A percentile compares a stretch with the other conserved stretches of the same genome.
phyloP scores from a whole-genome alignment of 148 eudicot genomes.

The Persicaria maculosa region DNA sequence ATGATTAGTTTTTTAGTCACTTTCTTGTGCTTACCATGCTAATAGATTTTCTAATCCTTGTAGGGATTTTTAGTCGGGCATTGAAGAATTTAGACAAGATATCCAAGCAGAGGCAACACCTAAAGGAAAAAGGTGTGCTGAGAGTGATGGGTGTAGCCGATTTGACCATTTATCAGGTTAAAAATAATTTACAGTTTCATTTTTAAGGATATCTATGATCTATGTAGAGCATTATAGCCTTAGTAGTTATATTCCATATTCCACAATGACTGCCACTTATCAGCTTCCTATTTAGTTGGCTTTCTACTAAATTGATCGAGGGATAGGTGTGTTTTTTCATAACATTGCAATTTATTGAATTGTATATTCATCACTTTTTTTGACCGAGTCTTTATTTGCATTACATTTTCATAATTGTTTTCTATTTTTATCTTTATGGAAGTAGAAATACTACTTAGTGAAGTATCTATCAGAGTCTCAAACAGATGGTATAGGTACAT shows the following conservation, averaged over 20 bases:
- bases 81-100: no score
- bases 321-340: background rate
- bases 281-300: conserved; percentile 2
- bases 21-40: no score
- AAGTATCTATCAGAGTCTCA: conserved; percentile 58
- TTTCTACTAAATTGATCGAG: conserved; percentile 2
- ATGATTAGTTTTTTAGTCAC: no score
- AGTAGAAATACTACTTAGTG: conserved; percentile 53
- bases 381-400: background rate
- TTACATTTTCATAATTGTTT: background rate
- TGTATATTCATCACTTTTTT: background rate
- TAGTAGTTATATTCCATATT: background rate
- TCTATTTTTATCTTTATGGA: conserved; percentile 5
- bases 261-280: background rate
- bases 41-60: no score
- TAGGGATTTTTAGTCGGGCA: no score
- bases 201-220: background rate
- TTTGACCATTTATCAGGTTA: conserved; percentile 70
- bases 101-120: conserved; percentile 85
- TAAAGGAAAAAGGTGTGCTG: conserved; percentile 68
- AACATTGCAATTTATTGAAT: background rate
- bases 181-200: conserved; percentile 74
- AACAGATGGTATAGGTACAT: conserved; percentile 45
- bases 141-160: conserved; percentile 79
- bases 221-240: background rate